A percentile compares a stretch with the other conserved stretches of the same genome.
Evolutionary conservation across 192 early-diverging fungal species (phyloP).

Genomic region (Coemansia sp.): DNA sequence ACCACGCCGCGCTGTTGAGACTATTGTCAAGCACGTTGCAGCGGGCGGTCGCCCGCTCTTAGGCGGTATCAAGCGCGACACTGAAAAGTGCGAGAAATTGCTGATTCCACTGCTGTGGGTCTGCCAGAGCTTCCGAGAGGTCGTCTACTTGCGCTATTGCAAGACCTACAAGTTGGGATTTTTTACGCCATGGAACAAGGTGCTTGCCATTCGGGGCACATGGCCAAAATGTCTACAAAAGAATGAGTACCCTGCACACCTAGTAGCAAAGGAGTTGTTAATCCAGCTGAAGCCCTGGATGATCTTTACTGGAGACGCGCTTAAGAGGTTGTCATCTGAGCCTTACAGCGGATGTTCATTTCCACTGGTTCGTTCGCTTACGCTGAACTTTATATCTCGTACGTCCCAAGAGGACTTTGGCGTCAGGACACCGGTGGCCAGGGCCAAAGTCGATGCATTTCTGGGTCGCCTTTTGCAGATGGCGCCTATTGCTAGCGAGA

Average conservation of each 20-base stretch:
- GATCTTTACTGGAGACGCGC: background rate
- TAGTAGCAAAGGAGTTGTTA: background rate
- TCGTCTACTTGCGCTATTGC: background rate
- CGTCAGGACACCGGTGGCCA: too few species aligned
- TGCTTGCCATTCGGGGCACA: background rate
- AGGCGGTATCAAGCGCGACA: background rate
- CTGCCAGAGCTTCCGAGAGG: background rate
- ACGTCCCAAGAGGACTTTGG: background rate
- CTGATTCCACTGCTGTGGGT: background rate
- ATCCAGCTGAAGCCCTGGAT: background rate
- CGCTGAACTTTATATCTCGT: background rate
- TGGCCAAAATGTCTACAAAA: background rate
- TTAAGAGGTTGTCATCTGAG: background rate
- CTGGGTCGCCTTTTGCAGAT: background rate
- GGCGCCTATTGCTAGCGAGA: background rate
- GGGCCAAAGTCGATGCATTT: background rate
- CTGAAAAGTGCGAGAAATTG: background rate
- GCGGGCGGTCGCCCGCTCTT: background rate
- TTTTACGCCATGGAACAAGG: background rate
- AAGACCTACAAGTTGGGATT: background rate
- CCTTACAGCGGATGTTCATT: background rate
- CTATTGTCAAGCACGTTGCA: background rate
- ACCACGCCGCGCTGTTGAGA: background rate
- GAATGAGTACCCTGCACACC: background rate
- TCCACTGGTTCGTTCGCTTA: background rate